These are phyloP conservation scores for Cyclospora cayetanensis DNA, from an alignment of 169 alveolate genomes.

Conservation along the genomic window DNA sequence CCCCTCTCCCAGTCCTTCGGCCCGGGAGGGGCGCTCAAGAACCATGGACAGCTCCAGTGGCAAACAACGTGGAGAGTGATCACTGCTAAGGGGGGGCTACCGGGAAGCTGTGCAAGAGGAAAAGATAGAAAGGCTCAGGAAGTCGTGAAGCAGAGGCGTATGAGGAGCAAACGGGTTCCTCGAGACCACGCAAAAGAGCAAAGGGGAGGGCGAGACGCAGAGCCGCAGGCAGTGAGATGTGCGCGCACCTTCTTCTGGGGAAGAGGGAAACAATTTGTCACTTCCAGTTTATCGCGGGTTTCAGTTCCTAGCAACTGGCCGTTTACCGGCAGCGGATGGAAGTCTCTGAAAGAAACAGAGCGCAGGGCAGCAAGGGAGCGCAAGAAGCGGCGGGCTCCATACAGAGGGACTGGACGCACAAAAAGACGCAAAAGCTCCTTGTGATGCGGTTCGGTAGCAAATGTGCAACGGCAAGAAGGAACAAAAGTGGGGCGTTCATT, in stretches of 20 bases:
- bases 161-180: neutral
- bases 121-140: neutral
- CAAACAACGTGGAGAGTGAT: neutral
- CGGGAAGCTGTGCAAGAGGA: neutral
- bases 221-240: neutral
- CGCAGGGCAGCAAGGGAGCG: too few species aligned
- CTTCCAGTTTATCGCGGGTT: slow-evolving; percentile 83
- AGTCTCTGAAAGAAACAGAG: slow-evolving; percentile 76
- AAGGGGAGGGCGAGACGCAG: neutral
- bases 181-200: neutral
- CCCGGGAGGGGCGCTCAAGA: too few species aligned
- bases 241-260: slow-evolving; percentile 82
- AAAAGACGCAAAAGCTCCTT: too few species aligned
- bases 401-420: too few species aligned
- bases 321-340: slow-evolving; percentile 86
- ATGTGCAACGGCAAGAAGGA: too few species aligned
- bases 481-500: too few species aligned
- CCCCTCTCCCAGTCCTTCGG: too few species aligned
- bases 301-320: slow-evolving; percentile 88
- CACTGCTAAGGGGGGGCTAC: neutral
- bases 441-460: too few species aligned
- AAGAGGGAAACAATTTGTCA: slow-evolving; percentile 87
- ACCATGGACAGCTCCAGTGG: too few species aligned
- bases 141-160: neutral
- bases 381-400: too few species aligned